Percentiles rank a stretch among this genome's conserved stretches.
These are phyloP conservation scores for Ambrosia trifida DNA, from an alignment of 129 eudicot genomes.

Conservation along the genomic window DNA sequence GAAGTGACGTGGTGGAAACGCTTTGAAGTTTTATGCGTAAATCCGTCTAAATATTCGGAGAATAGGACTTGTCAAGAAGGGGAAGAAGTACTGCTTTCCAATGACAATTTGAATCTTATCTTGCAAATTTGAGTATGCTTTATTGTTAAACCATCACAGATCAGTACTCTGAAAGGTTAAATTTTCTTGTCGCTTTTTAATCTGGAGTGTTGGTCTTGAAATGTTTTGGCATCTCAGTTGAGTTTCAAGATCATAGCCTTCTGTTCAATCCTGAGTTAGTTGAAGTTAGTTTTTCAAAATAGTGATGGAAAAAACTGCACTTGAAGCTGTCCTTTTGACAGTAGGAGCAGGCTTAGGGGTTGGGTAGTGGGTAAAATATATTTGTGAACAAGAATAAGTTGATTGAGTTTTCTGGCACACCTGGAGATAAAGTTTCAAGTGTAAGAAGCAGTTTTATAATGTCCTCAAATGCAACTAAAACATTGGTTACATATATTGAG, in stretches of 20 bases:
- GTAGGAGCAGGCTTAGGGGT: not conserved
- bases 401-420: too few species aligned
- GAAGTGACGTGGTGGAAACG: conserved; percentile 99
- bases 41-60: conserved; percentile 78
- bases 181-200: too few species aligned
- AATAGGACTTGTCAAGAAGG: conserved; percentile 88
- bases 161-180: too few species aligned
- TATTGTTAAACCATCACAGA: not conserved
- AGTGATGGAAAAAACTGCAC: not conserved
- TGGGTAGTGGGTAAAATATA: not conserved
- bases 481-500: too few species aligned
- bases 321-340: not conserved
- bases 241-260: not conserved
- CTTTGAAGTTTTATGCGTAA: conserved; percentile 94
- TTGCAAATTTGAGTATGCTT: not conserved
- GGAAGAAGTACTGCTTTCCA: conserved; percentile 68
- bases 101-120: not conserved
- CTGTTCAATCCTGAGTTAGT: not conserved
- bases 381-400: too few species aligned
- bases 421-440: too few species aligned
- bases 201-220: not conserved
- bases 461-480: too few species aligned
- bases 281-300: not conserved
- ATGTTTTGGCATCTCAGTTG: not conserved
- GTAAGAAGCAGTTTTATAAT: too few species aligned